Conservation (phyloP, 2,329 filamentous ascomycete species). For the Sporothrix variecibatus region DNA sequence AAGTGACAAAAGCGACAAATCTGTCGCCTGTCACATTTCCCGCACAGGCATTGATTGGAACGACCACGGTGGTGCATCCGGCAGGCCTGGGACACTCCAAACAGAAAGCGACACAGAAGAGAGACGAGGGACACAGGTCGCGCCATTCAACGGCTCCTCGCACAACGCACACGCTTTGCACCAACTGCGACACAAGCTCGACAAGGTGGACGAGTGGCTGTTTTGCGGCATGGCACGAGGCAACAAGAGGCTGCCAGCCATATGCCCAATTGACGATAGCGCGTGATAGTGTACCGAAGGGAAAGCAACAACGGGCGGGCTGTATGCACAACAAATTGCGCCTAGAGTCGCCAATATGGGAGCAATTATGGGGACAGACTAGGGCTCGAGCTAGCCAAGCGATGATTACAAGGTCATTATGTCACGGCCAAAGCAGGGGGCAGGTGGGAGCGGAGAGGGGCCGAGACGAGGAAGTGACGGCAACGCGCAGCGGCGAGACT, state of each 20-base stretch:
- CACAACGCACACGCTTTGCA: conserved; percentile 16
- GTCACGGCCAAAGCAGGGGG: not conserved
- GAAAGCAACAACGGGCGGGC: conserved; percentile 13
- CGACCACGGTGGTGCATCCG: not conserved
- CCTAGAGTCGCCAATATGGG: conserved; percentile 5
- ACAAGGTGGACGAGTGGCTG: conserved; percentile 14
- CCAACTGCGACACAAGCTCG: not conserved
- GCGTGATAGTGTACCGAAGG: conserved; percentile 20
- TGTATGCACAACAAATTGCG: conserved; percentile 21
- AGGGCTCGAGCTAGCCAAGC: not conserved
- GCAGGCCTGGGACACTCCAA: not conserved
- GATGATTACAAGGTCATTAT: conserved; percentile 17
- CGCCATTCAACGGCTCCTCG: not conserved
- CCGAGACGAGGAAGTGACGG: not conserved
- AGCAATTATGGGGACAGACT: not conserved
- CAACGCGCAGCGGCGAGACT: not conserved
- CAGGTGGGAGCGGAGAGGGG: not conserved
- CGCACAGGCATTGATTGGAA: conserved; percentile 6
- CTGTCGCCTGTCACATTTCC: conserved; percentile 5
- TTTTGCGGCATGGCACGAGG: conserved; percentile 18
- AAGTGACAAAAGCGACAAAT: not conserved
- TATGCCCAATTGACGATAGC: conserved; percentile 18
- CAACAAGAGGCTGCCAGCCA: conserved; percentile 14
- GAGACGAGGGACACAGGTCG: not conserved
- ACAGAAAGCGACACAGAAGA: not conserved